Conservation (phyloP, 805 yeast genomes). For the Limtongia smithiae region DNA sequence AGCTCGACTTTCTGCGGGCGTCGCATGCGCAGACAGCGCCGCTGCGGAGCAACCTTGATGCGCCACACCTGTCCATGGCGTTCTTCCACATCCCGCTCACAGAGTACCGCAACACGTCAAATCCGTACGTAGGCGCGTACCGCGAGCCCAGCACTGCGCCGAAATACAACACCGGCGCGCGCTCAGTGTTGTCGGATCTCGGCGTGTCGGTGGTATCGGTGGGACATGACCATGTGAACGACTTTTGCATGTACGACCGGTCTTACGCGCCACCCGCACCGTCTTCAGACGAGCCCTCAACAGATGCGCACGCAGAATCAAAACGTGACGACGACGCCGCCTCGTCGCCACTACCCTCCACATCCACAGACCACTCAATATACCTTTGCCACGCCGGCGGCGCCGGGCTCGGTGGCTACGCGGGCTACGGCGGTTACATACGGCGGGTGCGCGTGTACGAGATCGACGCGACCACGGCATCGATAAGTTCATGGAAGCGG, state of each 20-base stretch:
- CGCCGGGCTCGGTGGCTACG: constrained; percentile 93
- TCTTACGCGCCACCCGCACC: constrained; percentile 32
- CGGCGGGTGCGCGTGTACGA: constrained; percentile 75
- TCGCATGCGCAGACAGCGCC: constrained; percentile 35
- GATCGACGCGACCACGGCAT: constrained; percentile 48
- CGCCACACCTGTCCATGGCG: constrained; percentile 63
- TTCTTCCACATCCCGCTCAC: constrained; percentile 94
- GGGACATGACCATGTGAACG: constrained; percentile 97
- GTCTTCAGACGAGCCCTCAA: constrained; percentile 3
- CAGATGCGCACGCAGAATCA: background rate
- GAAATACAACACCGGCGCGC: constrained; percentile 60
- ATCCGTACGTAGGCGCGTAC: constrained; percentile 54
- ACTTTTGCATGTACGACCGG: constrained; percentile 68
- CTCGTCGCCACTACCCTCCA: too few relatives aligned
- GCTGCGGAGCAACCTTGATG: constrained; percentile 14
- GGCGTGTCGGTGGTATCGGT: constrained; percentile 75
- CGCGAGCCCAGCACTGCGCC: constrained; percentile 83
- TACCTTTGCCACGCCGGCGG: constrained; percentile 97
- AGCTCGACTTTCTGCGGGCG: constrained; percentile 54
- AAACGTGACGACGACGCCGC: background rate
- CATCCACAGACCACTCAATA: constrained; percentile 43
- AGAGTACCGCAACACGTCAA: constrained; percentile 56
- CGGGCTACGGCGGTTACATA: constrained; percentile 84
- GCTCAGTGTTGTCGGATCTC: constrained; percentile 53
- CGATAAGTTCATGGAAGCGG: constrained; percentile 69